Evolutionary conservation across 495 filamentous ascomycete genomes (phyloP).

Genomic region (Penicillium canariense): DNA sequence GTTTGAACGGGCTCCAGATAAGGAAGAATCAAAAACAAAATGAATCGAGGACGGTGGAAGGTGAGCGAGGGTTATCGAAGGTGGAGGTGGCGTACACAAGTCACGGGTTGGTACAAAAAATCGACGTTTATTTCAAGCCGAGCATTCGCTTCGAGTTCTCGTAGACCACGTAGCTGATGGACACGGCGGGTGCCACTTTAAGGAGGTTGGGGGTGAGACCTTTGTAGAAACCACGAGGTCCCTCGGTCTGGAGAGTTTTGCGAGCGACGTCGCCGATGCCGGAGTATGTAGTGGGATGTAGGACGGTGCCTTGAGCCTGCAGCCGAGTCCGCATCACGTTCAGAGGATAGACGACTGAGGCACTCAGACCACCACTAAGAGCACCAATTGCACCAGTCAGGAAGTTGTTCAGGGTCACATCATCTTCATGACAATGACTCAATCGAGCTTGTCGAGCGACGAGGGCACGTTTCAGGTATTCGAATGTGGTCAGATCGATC

Average conservation of each 20-base stretch:
- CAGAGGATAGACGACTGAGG: constrained; percentile 89
- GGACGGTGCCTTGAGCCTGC: constrained; percentile 89
- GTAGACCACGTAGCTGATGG: constrained; percentile 97
- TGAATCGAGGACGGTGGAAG: background rate
- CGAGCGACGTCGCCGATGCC: constrained; percentile 83
- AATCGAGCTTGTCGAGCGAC: constrained; percentile 66
- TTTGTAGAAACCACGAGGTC: constrained; percentile 84
- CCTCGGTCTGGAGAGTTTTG: constrained; percentile 80
- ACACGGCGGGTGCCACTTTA: constrained; percentile 95
- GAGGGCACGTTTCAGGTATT: constrained; percentile 79
- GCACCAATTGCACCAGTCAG: constrained; percentile 82
- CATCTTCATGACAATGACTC: constrained; percentile 73
- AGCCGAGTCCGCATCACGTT: constrained; percentile 92
- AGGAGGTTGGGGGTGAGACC: constrained; percentile 92
- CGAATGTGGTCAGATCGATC: constrained; percentile 93
- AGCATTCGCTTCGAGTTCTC: constrained; percentile 87
- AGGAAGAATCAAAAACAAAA: constrained; percentile 17
- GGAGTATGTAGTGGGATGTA: constrained; percentile 87
- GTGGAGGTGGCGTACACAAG: background rate
- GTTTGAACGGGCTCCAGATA: constrained; percentile 1
- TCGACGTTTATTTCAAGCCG: constrained; percentile 55
- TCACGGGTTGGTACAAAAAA: constrained; percentile 2
- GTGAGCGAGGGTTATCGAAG: background rate
- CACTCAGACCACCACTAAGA: constrained; percentile 86
- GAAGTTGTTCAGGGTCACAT: constrained; percentile 72